Evolutionary conservation across 768 basidiomycete genomes (phyloP), one percentile per base, ranked within the genome.

Genomic region (Macrolepiota dolichaula): DNA sequence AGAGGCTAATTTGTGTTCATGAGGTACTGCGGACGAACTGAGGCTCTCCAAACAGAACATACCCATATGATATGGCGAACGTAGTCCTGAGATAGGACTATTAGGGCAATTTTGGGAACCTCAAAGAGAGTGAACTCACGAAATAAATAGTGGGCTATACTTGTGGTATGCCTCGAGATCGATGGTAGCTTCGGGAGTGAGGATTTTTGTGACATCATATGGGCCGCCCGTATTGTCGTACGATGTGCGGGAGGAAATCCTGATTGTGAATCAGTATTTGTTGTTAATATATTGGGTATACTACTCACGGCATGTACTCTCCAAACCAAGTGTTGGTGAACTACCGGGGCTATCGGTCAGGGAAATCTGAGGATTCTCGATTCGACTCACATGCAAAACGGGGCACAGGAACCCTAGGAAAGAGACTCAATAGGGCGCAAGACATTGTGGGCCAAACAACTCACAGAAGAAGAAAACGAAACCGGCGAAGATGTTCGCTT

Each of bases 51-150:
- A 38, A 3, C 32, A 5, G 13, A 17, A 52, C 65, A 51, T 51
- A 68, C 68, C 86, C 91, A 67, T 92, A 94, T 4, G 85, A 79
- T n/a, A 92, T 71, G 2, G 91, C 85, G 68, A 92, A 93, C 0
- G 88, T 87, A 22, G 83, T 81, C 37, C 71, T 72, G 11, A 13
- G 51, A 13, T 29, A 22, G 22, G 24, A 50, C 51, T 17, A n/a
- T 58, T 38, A 55, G 22, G n/a, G 29, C 19, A 6, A 12, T 11
- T 22, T 2, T 3, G 5, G 2, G 24, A n/a, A 32, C 4, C 7
- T 10, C 44, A n/a, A 15, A 4, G 11, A 27, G 10, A 42, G 1
- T 49, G 24, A 3, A 51, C 71, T 68, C 61, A 72, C 75, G 86
- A 82, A 22, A 89, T 72, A 73, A 81, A 87, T 42, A 90, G 67